Conservation (phyloP, 202 grass and related monocot genomes). For the Saccharum hybrid region DNA sequence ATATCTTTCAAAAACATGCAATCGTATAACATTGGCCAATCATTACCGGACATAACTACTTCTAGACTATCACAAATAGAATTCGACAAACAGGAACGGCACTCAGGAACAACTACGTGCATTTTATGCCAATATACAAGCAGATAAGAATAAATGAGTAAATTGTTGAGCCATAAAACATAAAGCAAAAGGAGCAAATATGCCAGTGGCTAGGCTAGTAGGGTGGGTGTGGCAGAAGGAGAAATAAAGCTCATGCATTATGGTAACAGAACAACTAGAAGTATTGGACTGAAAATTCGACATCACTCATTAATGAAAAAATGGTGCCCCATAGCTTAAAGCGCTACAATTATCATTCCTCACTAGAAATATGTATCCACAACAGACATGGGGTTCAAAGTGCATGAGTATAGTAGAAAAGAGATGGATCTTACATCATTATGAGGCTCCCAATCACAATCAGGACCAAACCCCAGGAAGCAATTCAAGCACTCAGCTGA, state of each 20-base stretch:
- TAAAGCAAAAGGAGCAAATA: no score
- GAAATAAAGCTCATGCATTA: neutral
- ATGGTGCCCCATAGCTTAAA: neutral
- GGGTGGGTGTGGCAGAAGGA: no score
- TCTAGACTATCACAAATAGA: neutral
- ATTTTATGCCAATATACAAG: neutral
- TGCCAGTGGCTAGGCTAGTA: no score
- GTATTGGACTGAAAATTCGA: neutral
- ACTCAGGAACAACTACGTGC: neutral
- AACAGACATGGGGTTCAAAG: neutral
- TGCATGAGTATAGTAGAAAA: neutral
- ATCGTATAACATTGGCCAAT: neutral
- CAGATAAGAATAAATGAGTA: neutral
- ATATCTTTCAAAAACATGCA: neutral
- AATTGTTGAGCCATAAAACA: no score
- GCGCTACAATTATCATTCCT: neutral
- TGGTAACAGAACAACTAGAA: neutral
- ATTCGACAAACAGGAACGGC: neutral
- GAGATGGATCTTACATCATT: conserved; percentile 21
- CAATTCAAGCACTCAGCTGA: conserved; percentile 42
- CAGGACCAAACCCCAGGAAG: conserved; percentile 10
- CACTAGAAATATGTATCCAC: neutral
- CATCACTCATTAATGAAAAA: neutral
- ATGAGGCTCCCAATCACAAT: neutral
- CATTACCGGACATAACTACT: neutral